Base-by-base conservation (phyloP, 306 rosid species). In the Pterocarpus santalinus region DNA sequence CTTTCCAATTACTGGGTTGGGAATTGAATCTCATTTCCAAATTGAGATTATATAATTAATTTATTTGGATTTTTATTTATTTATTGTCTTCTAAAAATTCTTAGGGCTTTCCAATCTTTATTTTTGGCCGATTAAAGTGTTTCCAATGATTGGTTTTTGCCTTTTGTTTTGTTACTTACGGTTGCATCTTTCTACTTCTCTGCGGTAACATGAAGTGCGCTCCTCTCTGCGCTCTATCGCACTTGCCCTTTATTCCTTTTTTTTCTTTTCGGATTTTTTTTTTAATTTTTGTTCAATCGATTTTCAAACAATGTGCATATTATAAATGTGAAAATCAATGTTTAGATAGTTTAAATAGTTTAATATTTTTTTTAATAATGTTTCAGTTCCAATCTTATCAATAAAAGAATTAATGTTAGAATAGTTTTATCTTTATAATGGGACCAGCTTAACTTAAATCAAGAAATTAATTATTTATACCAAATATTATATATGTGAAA, bases 201-300 rank as follows among this genome's bases (percentile, higher is more conserved):
- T 17, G 34, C 65, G 87, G 58, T 28, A 74, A 43, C 2, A 64
- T 14, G 1, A 49, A 5, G 56, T 68, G 47, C 76, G 68, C 80
- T 64, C 72, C 34, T 9, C 62, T 78, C 2, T 62, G 44, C 84
- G 86, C 82, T 84, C 88, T 87, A 8, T 16, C 81, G 84, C 90
- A 81, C 69, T 73, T 41, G 36, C 10, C 36, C 2, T 5, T n/a
- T 70, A 49, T 70, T 10, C 14, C 9, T 33, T 68, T 13, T 47
- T 41, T 34, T 32, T 30, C 16, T 10, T 16, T 28, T 60, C 8
- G 2, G 2, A 1, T 8, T 60, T 28, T 28, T 11, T 16, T 6
- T 13, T 52, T 52, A 15, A 2, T 55, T 55, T 55, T n/a, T 55
- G 9, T 1, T 55, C 61, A n/a, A n/a, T 55, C 2, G 32, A 55